Evolutionary conservation across 1,139 yeast genomes (phyloP).

Genomic region (Spathaspora sp.): DNA sequence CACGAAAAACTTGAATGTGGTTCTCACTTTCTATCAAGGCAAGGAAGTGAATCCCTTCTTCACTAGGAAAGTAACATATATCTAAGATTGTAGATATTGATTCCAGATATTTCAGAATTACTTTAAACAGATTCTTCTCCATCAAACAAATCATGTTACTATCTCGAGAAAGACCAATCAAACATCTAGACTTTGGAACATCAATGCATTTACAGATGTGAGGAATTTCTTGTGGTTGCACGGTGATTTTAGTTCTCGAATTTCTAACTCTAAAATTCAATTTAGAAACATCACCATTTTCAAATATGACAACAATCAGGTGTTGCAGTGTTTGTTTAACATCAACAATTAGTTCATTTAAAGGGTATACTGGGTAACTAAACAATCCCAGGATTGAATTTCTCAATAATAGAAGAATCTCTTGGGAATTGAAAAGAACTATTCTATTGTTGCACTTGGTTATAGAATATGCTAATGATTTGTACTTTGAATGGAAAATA

Average conservation of each 20-base stretch:
- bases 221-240: background rate
- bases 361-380: background rate
- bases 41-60: background rate
- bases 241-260: background rate
- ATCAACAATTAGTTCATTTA: background rate
- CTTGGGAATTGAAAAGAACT: background rate
- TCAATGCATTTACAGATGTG: background rate
- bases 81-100: background rate
- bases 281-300: slow-evolving; percentile 1
- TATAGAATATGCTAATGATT: background rate
- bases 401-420: background rate
- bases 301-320: background rate
- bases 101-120: background rate
- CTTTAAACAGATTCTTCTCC: background rate
- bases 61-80: background rate
- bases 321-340: background rate
- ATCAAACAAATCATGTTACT: background rate
- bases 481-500: background rate
- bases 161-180: background rate
- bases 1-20: background rate
- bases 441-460: background rate
- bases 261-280: background rate
- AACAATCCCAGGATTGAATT: background rate
- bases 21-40: background rate
- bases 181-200: background rate